Conservation (phyloP, 768 basidiomycete genomes). For the Tremella yokohamensis region DNA sequence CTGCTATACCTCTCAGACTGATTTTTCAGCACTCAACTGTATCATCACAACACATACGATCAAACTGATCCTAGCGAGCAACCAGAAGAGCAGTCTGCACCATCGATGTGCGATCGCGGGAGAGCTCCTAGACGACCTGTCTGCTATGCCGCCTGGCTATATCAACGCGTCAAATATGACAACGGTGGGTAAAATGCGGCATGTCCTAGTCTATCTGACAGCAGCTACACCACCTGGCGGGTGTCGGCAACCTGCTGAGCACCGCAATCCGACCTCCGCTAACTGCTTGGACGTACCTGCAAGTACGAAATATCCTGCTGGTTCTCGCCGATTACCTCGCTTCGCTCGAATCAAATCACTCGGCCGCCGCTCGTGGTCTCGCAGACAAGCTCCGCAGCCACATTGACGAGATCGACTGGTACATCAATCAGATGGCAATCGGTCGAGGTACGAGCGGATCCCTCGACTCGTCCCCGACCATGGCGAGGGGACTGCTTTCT, state of each 20-base stretch:
- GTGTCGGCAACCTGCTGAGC: slow-evolving; percentile 35
- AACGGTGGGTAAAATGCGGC: slow-evolving; percentile 15
- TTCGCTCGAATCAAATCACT: slow-evolving; percentile 14
- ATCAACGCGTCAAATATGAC: slow-evolving; percentile 25
- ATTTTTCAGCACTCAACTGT: slow-evolving; percentile 27
- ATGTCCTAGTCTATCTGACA: neutral
- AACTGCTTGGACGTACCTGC: slow-evolving; percentile 21
- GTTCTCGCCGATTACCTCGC: slow-evolving; percentile 30
- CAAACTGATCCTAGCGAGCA: slow-evolving; percentile 30
- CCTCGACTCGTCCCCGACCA: too few species aligned
- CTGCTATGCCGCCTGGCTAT: slow-evolving; percentile 27
- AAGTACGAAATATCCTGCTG: slow-evolving; percentile 30
- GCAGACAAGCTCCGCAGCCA: slow-evolving; percentile 5
- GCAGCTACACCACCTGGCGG: slow-evolving; percentile 40
- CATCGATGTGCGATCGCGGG: slow-evolving; percentile 34
- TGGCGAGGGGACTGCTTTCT: too few species aligned
- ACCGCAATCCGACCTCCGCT: slow-evolving; percentile 32
- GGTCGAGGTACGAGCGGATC: too few species aligned
- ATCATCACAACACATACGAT: slow-evolving; percentile 28
- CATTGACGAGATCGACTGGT: slow-evolving; percentile 7
- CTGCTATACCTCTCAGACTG: neutral
- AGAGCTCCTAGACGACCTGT: slow-evolving; percentile 32
- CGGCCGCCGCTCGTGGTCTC: neutral
- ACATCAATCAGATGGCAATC: slow-evolving; percentile 3
- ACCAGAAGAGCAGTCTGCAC: slow-evolving; percentile 13